phyloP scores from a whole-genome alignment of 2,329 filamentous ascomycete genomes.

The Fusarium algeriense region DNA sequence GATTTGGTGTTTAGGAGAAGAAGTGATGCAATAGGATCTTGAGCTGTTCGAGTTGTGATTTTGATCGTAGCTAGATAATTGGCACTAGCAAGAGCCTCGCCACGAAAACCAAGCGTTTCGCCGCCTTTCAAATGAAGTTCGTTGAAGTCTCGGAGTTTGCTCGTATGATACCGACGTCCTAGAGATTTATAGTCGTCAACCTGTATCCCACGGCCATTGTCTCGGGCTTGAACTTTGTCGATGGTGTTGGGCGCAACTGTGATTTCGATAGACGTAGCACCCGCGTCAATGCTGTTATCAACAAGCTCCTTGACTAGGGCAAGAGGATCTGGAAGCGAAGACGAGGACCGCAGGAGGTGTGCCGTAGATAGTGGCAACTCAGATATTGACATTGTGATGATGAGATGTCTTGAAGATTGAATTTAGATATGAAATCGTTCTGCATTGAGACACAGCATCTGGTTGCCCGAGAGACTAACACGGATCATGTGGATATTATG shows the following conservation, averaged over 20 bases:
- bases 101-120: constrained; percentile 78
- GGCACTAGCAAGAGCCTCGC: constrained; percentile 77
- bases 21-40: constrained; percentile 68
- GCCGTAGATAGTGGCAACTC: constrained; percentile 62
- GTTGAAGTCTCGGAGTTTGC: constrained; percentile 75
- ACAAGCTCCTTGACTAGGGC: constrained; percentile 80
- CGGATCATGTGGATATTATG: constrained; percentile 44
- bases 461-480: constrained; percentile 45
- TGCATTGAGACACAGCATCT: constrained; percentile 36
- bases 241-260: constrained; percentile 74
- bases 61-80: constrained; percentile 70
- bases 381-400: constrained; percentile 61
- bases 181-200: constrained; percentile 70
- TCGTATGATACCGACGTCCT: constrained; percentile 77
- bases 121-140: constrained; percentile 70
- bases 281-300: constrained; percentile 81
- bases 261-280: constrained; percentile 74
- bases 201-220: constrained; percentile 80
- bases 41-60: constrained; percentile 73
- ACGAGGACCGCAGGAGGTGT: constrained; percentile 70
- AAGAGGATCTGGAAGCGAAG: constrained; percentile 69
- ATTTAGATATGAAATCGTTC: constrained; percentile 25
- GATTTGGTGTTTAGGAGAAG: constrained; percentile 56
- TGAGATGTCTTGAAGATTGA: constrained; percentile 19
- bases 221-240: constrained; percentile 76